A percentile compares a stretch with the other conserved stretches of the same genome.
phyloP scores from a whole-genome alignment of 2,329 filamentous ascomycete species.

The Berkeleyomyces basicola region DNA sequence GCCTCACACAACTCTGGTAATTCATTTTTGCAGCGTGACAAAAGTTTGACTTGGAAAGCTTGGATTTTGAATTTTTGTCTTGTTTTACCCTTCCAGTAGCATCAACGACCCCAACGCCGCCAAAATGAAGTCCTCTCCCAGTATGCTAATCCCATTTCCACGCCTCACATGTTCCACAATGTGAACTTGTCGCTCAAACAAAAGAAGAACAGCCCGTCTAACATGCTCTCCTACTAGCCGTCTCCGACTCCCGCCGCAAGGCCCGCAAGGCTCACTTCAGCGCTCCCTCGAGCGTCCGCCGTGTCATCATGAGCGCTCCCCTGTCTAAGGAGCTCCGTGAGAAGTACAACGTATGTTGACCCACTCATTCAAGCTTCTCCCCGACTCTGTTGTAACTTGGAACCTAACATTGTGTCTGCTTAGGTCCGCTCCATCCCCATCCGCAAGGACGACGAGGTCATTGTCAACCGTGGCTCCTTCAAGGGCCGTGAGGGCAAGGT shows the following conservation, averaged over 20 bases:
- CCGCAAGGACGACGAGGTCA: conserved; percentile 94
- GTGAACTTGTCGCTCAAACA: neutral
- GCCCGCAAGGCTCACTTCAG: conserved; percentile 97
- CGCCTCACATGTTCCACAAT: neutral
- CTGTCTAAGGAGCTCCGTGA: conserved; percentile 94
- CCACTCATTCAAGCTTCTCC: neutral
- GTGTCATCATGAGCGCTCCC: conserved; percentile 91
- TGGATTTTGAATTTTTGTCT: neutral
- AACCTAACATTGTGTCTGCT: conserved; percentile 5
- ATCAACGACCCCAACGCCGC: conserved; percentile 9
- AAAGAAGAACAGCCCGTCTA: neutral
- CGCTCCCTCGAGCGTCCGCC: conserved; percentile 85
- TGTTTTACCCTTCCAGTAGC: conserved; percentile 5
- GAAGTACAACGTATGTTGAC: conserved; percentile 80
- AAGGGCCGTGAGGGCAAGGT: conserved; percentile 99
- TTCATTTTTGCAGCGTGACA: neutral
- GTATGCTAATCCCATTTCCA: conserved; percentile 3
- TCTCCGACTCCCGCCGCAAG: conserved; percentile 84
- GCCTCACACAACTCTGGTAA: conserved; percentile 6
- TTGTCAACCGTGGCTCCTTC: conserved; percentile 79
- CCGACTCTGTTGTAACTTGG: neutral
- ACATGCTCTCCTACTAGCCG: conserved; percentile 24
- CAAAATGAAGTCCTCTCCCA: conserved; percentile 14
- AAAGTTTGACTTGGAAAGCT: conserved; percentile 3
- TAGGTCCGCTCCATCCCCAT: conserved; percentile 90